Conservation (phyloP, 192 early-diverging fungal species). For the Coemansia sp. region DNA sequence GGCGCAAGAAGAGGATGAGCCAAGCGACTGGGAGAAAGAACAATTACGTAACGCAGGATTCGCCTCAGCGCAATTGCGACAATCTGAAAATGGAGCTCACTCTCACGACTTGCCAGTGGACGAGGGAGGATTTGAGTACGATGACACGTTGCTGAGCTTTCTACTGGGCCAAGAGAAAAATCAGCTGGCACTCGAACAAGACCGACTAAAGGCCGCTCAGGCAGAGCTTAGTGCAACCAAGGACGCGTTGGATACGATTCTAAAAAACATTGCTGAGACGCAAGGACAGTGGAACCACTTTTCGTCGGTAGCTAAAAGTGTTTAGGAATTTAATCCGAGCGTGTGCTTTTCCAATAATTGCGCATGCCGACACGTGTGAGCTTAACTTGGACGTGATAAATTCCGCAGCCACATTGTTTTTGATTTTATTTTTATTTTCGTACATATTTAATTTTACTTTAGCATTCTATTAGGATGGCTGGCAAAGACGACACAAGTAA, state of each 20-base stretch:
- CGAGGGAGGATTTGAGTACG: slow-evolving; percentile 25
- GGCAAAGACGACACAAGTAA: background rate
- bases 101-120: slow-evolving; percentile 21
- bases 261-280: slow-evolving; percentile 18
- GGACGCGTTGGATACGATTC: slow-evolving; percentile 15
- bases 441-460: background rate
- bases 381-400: background rate
- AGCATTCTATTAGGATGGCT: background rate
- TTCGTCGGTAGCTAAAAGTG: slow-evolving; percentile 24
- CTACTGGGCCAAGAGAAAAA: slow-evolving; percentile 39
- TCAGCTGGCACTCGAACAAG: slow-evolving; percentile 31
- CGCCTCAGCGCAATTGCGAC: background rate
- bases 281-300: slow-evolving; percentile 44
- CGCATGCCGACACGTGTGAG: background rate
- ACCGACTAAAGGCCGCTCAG: slow-evolving; percentile 22
- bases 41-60: slow-evolving; percentile 51
- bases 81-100: background rate
- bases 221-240: slow-evolving; percentile 14
- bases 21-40: slow-evolving; percentile 51
- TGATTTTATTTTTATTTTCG: background rate
- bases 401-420: slow-evolving; percentile 10
- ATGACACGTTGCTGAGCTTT: slow-evolving; percentile 30
- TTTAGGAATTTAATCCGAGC: background rate
- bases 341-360: background rate
- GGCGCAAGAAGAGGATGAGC: slow-evolving; percentile 33